These are phyloP conservation scores for Boletus subcaerulescens DNA, from an alignment of 768 basidiomycete species.

Conservation along the genomic window DNA sequence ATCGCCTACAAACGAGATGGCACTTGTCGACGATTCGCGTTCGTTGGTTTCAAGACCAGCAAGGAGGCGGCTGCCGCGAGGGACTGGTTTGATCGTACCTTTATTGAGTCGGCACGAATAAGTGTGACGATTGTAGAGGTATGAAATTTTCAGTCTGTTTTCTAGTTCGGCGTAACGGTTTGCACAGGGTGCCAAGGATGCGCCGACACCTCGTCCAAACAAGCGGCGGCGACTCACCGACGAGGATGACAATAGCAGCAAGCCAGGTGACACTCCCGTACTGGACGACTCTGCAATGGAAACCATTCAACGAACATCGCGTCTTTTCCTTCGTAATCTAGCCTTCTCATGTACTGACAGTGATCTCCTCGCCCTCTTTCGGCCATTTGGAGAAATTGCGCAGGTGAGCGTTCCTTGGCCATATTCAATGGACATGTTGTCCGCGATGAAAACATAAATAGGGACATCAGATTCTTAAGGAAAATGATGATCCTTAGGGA, in stretches of 20 bases:
- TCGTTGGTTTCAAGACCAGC: slow-evolving; percentile 84
- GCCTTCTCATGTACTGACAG: slow-evolving; percentile 76
- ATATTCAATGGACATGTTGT: slow-evolving; percentile 4
- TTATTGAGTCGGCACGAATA: slow-evolving; percentile 76
- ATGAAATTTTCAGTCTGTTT: neutral
- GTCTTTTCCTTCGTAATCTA: slow-evolving; percentile 94
- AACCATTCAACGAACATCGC: slow-evolving; percentile 68
- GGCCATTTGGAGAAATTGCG: slow-evolving; percentile 64
- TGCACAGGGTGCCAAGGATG: slow-evolving; percentile 62
- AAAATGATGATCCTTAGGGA: slow-evolving; percentile 37
- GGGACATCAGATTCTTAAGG: slow-evolving; percentile 48
- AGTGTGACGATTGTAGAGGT: slow-evolving; percentile 78
- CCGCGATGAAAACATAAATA: slow-evolving; percentile 41
- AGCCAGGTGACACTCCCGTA: slow-evolving; percentile 4
- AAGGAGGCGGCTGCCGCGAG: slow-evolving; percentile 71
- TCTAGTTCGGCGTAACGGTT: slow-evolving; percentile 3
- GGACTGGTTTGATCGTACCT: slow-evolving; percentile 84
- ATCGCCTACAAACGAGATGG: slow-evolving; percentile 76
- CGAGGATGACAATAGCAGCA: slow-evolving; percentile 35
- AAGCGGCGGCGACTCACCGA: slow-evolving; percentile 65
- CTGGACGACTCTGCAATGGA: slow-evolving; percentile 35
- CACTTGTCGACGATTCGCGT: slow-evolving; percentile 83
- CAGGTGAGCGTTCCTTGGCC: slow-evolving; percentile 54
- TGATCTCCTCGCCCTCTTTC: slow-evolving; percentile 66
- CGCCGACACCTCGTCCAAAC: slow-evolving; percentile 63